Conservation (phyloP, 768 basidiomycete species). For the Kondoa malvinella region DNA sequence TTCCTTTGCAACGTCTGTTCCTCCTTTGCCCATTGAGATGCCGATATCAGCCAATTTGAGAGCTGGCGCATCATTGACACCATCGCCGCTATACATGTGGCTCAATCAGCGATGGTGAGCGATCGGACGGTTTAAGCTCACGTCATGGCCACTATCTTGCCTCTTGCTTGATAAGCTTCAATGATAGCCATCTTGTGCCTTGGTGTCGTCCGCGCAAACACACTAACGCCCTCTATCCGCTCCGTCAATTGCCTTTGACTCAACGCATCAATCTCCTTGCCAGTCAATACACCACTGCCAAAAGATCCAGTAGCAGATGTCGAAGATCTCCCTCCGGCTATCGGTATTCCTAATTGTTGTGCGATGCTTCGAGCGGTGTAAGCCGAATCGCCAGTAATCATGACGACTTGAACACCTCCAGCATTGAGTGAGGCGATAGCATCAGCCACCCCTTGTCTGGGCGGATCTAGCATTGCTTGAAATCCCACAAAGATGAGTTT, state of each 20-base stretch:
- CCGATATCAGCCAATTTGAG: slow-evolving; percentile 97
- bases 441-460: slow-evolving; percentile 79
- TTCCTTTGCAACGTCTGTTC: slow-evolving; percentile 98
- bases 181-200: slow-evolving; percentile 96
- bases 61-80: slow-evolving; percentile 74
- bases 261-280: slow-evolving; percentile 70
- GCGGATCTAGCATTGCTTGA: slow-evolving; percentile 89
- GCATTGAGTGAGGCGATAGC: slow-evolving; percentile 61
- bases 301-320: neutral
- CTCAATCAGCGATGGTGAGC: neutral
- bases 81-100: neutral
- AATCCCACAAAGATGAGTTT: slow-evolving; percentile 73
- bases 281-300: slow-evolving; percentile 44
- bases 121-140: slow-evolving; percentile 37
- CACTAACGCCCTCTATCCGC: slow-evolving; percentile 58
- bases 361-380: slow-evolving; percentile 80
- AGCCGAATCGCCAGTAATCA: slow-evolving; percentile 95
- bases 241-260: slow-evolving; percentile 63
- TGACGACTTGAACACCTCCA: slow-evolving; percentile 86
- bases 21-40: slow-evolving; percentile 91
- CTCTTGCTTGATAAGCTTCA: slow-evolving; percentile 75
- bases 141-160: slow-evolving; percentile 89
- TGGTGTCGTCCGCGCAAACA: slow-evolving; percentile 90
- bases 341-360: slow-evolving; percentile 59
- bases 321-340: slow-evolving; percentile 30